These are phyloP conservation scores for Hyaloscypha variabilis DNA, from an alignment of 495 filamentous ascomycete species.

Conservation along the genomic window DNA sequence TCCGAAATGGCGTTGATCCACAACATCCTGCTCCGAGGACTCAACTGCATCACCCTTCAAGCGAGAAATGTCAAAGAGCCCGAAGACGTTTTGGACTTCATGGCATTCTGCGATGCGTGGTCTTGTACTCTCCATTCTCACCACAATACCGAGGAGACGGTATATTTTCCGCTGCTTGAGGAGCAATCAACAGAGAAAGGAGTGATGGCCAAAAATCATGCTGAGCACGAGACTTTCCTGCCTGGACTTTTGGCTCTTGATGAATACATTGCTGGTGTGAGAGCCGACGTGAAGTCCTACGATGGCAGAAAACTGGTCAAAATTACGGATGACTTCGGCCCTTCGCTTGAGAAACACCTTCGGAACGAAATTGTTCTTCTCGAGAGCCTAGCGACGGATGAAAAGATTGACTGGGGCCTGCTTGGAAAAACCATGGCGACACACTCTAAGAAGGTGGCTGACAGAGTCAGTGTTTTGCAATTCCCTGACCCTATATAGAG, in stretches of 20 bases:
- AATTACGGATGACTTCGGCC: conserved; percentile 44
- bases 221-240: conserved; percentile 35
- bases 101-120: conserved; percentile 25
- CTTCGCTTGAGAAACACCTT: conserved; percentile 38
- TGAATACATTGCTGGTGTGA: conserved; percentile 11
- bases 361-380: conserved; percentile 41
- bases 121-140: conserved; percentile 27
- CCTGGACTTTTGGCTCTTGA: conserved; percentile 34
- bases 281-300: not conserved
- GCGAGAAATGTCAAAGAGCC: conserved; percentile 36
- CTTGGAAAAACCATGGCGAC: conserved; percentile 25
- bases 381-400: conserved; percentile 24
- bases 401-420: conserved; percentile 28
- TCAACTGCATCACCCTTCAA: conserved; percentile 51
- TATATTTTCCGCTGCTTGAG: conserved; percentile 37
- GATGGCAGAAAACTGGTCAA: conserved; percentile 33
- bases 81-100: conserved; percentile 36
- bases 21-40: conserved; percentile 49
- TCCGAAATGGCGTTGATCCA: conserved; percentile 42
- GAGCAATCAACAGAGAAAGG: conserved; percentile 23
- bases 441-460: conserved; percentile 15
- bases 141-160: conserved; percentile 34
- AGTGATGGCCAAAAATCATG: conserved; percentile 24
- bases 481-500: not conserved
- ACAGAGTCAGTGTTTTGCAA: not conserved